Conservation (phyloP, 2,329 filamentous ascomycete species). For the Reticulascus tulasneorum region DNA sequence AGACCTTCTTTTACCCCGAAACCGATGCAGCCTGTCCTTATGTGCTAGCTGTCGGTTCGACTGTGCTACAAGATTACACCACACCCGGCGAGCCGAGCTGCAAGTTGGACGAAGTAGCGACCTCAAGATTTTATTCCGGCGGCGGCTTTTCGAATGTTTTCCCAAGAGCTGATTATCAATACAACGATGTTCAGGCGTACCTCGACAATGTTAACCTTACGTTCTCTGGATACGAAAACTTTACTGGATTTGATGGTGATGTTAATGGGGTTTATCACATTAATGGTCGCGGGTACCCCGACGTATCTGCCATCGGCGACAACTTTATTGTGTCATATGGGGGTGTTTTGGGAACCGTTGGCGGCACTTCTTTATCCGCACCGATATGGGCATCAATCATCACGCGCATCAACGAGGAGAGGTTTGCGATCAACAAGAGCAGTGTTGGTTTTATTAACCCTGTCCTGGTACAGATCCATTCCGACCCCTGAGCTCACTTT, state of each 20-base stretch:
- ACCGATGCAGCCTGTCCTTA: constrained; percentile 45
- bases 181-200: constrained; percentile 32
- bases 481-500: too few relatives aligned
- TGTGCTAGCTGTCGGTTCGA: constrained; percentile 42
- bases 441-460: constrained; percentile 19
- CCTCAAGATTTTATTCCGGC: too few relatives aligned
- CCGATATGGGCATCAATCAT: constrained; percentile 30
- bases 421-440: constrained; percentile 22
- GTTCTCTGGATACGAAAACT: constrained; percentile 43
- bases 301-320: constrained; percentile 41
- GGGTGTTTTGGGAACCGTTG: too few relatives aligned
- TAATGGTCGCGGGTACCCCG: constrained; percentile 44
- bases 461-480: too few relatives aligned
- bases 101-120: too few relatives aligned
- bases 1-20: too few relatives aligned
- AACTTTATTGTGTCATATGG: too few relatives aligned
- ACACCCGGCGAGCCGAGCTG: constrained; percentile 38
- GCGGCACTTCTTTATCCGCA: constrained; percentile 43
- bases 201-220: constrained; percentile 36
- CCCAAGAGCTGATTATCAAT: constrained; percentile 42
- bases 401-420: constrained; percentile 26
- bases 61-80: too few relatives aligned
- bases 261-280: too few relatives aligned
- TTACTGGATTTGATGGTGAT: too few relatives aligned
- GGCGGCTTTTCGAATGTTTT: constrained; percentile 50